Conservation (phyloP, 192 early-diverging fungal species). For the Linnemannia zychae region DNA sequence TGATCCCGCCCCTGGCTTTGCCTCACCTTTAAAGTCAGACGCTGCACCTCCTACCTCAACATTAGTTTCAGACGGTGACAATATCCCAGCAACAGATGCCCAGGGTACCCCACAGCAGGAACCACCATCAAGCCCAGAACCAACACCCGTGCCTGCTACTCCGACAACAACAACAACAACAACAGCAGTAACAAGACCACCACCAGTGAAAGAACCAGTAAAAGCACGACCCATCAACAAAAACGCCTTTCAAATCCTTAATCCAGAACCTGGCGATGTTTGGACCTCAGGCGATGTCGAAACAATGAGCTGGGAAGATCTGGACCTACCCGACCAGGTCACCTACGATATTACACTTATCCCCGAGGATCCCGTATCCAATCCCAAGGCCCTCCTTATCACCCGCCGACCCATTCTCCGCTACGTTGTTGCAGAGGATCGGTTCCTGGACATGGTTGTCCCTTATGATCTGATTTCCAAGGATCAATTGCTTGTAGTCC, state of each 20-base stretch:
- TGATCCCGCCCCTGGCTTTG: neutral
- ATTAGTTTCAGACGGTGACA: neutral
- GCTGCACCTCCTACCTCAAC: neutral
- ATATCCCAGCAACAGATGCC: neutral
- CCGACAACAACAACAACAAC: neutral
- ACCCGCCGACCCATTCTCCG: conserved; percentile 34
- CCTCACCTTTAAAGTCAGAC: neutral
- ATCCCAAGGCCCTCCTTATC: conserved; percentile 20
- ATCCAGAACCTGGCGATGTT: conserved; percentile 28
- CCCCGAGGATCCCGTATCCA: conserved; percentile 32
- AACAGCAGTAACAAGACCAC: neutral
- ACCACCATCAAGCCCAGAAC: neutral
- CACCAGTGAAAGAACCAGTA: neutral
- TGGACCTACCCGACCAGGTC: conserved; percentile 14
- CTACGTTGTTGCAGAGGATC: conserved; percentile 13
- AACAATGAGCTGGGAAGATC: conserved; percentile 21
- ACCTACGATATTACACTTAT: conserved; percentile 34
- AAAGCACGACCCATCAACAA: neutral
- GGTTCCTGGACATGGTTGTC: conserved; percentile 23
- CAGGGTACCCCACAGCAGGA: neutral
- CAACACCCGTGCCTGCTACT: neutral
- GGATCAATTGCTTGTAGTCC: conserved; percentile 33
- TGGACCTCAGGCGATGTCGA: conserved; percentile 29
- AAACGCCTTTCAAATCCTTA: conserved; percentile 23
- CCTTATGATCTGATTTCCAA: conserved; percentile 35